Percentiles rank a stretch among this genome's conserved stretches.
Evolutionary conservation across 805 yeast genomes (phyloP).

Genomic region (Ogataea nitratoaversa): DNA sequence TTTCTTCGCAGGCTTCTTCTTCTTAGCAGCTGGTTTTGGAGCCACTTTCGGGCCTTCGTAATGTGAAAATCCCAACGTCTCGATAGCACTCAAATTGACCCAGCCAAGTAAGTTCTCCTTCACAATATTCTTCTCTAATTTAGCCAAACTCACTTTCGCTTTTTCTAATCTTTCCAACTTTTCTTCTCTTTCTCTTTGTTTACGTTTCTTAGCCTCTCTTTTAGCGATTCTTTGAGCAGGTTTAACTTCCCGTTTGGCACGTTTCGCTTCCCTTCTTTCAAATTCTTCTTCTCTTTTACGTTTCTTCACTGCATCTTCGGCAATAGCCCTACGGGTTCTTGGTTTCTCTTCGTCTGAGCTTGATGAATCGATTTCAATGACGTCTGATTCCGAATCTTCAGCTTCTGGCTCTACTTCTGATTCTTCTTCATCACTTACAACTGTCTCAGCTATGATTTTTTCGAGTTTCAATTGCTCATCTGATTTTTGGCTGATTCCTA

Average conservation of each 20-base stretch:
- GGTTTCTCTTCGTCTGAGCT: conserved; percentile 22
- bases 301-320: conserved; percentile 20
- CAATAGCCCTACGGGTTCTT: conserved; percentile 34
- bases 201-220: conserved; percentile 32
- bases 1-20: conserved; percentile 13
- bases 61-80: conserved; percentile 45
- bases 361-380: conserved; percentile 7
- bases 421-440: conserved; percentile 33
- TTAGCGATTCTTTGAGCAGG: conserved; percentile 35
- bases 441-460: conserved; percentile 35
- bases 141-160: conserved; percentile 28
- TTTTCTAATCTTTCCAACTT: conserved; percentile 24
- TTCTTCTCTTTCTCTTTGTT: conserved; percentile 29
- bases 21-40: conserved; percentile 13
- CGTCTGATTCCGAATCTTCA: conserved; percentile 18
- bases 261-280: conserved; percentile 28
- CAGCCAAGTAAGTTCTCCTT: conserved; percentile 49
- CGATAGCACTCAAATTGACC: conserved; percentile 58
- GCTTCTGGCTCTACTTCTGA: conserved; percentile 20
- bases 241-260: conserved; percentile 27
- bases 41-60: conserved; percentile 44
- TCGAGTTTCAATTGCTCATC: conserved; percentile 40
- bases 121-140: conserved; percentile 37
- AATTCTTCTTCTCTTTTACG: conserved; percentile 26
- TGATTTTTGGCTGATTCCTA: conserved; percentile 40